A percentile compares a stretch with the other conserved stretches of the same genome.
Evolutionary conservation across 2,329 filamentous ascomycete species (phyloP).

Genomic region (Cladosporium sphaerospermum): DNA sequence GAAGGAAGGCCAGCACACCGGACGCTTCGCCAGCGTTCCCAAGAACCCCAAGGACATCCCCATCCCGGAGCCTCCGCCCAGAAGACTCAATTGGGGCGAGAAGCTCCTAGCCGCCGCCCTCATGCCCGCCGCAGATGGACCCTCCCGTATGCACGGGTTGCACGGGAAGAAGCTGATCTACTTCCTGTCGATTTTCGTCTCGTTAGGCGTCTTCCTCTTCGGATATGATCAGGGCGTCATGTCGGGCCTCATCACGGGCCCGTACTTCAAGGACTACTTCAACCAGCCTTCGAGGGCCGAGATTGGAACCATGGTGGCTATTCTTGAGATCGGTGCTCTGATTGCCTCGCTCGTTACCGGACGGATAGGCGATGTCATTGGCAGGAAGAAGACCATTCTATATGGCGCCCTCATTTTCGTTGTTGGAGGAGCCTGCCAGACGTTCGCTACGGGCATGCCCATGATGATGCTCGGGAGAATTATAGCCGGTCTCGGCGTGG

Average conservation of each 20-base stretch:
- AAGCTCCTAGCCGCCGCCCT: slow-evolving; percentile 76
- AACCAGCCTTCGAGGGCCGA: slow-evolving; percentile 78
- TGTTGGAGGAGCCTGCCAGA: slow-evolving; percentile 76
- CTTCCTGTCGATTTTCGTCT: slow-evolving; percentile 39
- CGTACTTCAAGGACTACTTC: slow-evolving; percentile 88
- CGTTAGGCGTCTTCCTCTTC: slow-evolving; percentile 75
- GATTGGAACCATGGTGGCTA: slow-evolving; percentile 95
- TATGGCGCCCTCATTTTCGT: slow-evolving; percentile 89
- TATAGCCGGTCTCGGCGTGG: slow-evolving; percentile 46
- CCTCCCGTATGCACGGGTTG: slow-evolving; percentile 75
- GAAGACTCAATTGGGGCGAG: slow-evolving; percentile 59
- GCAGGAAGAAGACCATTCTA: slow-evolving; percentile 80
- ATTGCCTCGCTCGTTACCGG: slow-evolving; percentile 83
- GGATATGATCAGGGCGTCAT: slow-evolving; percentile 88
- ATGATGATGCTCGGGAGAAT: slow-evolving; percentile 66
- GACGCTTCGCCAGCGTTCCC: slow-evolving; percentile 32
- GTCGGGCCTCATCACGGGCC: slow-evolving; percentile 66
- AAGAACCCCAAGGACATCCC: slow-evolving; percentile 68
- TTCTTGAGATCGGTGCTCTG: slow-evolving; percentile 88
- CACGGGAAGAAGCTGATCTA: slow-evolving; percentile 94
- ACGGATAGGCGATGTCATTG: slow-evolving; percentile 83
- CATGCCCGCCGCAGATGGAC: slow-evolving; percentile 60
- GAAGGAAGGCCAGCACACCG: slow-evolving; percentile 31
- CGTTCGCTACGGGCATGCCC: slow-evolving; percentile 71
- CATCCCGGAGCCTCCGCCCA: slow-evolving; percentile 63